These are phyloP conservation scores for Berkeleyomyces rouxiae DNA, from an alignment of 2,329 filamentous ascomycete species.

Conservation along the genomic window DNA sequence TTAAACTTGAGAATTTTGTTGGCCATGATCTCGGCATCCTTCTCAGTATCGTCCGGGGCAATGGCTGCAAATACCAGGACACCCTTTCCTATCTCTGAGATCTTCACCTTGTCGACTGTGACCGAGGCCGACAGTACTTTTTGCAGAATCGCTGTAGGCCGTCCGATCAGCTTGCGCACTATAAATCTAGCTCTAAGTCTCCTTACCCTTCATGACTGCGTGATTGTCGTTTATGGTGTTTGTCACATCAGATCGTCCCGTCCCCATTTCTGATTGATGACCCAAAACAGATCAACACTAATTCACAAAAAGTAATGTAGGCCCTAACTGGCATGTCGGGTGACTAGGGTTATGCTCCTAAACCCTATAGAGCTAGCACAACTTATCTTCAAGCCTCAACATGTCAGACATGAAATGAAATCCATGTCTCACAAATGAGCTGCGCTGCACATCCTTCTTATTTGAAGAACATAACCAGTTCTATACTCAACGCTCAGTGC, in stretches of 20 bases:
- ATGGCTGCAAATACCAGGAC: conserved; percentile 84
- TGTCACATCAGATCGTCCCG: neutral
- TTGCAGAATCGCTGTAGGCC: conserved; percentile 67
- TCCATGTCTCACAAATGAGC: no score
- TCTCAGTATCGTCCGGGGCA: conserved; percentile 74
- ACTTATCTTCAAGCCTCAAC: no score
- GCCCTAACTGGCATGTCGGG: no score
- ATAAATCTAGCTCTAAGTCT: neutral
- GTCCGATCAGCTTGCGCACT: neutral
- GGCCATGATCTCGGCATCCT: conserved; percentile 71
- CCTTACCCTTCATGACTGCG: conserved; percentile 12
- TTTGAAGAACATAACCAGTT: no score
- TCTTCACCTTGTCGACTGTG: conserved; percentile 75
- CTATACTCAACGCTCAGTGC: no score
- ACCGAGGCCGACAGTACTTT: conserved; percentile 90
- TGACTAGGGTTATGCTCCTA: no score
- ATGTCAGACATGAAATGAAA: no score
- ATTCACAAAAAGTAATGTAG: no score
- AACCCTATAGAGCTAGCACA: no score
- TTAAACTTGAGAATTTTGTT: conserved; percentile 77
- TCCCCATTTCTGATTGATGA: no score
- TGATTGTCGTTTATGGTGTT: neutral
- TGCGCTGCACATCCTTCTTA: no score
- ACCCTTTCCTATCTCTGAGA: conserved; percentile 83
- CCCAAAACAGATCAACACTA: no score